Conservation (phyloP, 2,329 filamentous ascomycete genomes). For the Ramularia collo-cygni region DNA sequence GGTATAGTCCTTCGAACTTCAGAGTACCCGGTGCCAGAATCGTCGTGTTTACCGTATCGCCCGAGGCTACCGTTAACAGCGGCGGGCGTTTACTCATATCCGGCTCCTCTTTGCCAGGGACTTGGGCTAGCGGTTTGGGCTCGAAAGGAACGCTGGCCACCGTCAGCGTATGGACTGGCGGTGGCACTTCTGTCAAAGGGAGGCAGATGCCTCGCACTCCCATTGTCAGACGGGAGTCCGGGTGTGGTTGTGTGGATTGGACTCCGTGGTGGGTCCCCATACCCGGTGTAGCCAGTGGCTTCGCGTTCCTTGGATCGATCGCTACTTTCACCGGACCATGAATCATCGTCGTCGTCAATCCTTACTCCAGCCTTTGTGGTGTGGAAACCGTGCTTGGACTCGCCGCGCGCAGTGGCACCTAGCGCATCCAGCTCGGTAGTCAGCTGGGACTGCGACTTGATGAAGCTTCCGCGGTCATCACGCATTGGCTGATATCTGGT, state of each 20-base stretch:
- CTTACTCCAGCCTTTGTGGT: constrained; percentile 49
- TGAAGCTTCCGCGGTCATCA: constrained; percentile 92
- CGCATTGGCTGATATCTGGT: constrained; percentile 94
- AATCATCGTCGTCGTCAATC: constrained; percentile 65
- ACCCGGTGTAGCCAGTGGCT: constrained; percentile 16
- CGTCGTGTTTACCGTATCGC: constrained; percentile 16
- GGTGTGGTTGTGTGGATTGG: constrained; percentile 42
- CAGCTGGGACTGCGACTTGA: constrained; percentile 87
- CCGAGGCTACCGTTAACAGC: constrained; percentile 12
- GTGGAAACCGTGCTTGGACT: constrained; percentile 49
- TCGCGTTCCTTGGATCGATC: constrained; percentile 33
- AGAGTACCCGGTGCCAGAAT: constrained; percentile 13
- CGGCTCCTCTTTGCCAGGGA: constrained; percentile 60
- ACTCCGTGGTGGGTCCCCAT: constrained; percentile 39
- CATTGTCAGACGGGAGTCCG: constrained; percentile 39
- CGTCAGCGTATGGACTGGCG: constrained; percentile 25
- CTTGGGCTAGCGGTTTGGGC: constrained; percentile 46
- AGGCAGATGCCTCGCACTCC: constrained; percentile 33
- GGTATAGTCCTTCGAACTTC: background rate
- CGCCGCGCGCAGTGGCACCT: constrained; percentile 80
- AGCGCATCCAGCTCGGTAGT: constrained; percentile 86
- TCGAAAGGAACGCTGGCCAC: constrained; percentile 21
- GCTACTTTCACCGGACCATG: constrained; percentile 55
- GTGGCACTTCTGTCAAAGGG: constrained; percentile 32
- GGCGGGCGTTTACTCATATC: constrained; percentile 47